phyloP scores from a whole-genome alignment of 331 rosid species.

The Acacia concinna region DNA sequence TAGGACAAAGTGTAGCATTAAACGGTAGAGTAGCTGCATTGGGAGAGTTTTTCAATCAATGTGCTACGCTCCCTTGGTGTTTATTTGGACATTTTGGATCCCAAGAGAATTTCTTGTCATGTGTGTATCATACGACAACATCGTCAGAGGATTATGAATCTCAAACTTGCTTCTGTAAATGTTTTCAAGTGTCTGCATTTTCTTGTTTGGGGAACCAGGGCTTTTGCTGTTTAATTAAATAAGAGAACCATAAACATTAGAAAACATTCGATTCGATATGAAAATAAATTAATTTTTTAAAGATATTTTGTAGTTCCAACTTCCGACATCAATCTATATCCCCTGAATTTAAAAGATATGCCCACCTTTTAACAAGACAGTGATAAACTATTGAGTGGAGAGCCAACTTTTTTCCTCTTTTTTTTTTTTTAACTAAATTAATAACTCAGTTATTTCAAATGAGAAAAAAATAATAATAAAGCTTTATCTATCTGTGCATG shows the following conservation, averaged over 20 bases:
- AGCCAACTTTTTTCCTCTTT: neutral
- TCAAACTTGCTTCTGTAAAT: neutral
- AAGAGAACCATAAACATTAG: neutral
- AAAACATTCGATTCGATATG: neutral
- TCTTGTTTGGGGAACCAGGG: neutral
- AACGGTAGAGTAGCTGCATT: neutral
- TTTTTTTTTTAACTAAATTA: neutral
- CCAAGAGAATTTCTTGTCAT: neutral
- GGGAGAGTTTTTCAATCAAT: neutral
- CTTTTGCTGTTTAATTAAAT: neutral
- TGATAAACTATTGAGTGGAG: neutral
- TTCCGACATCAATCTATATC: neutral
- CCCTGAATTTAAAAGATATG: neutral
- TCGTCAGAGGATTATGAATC: neutral
- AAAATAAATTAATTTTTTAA: too few relatives aligned
- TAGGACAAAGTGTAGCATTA: too few relatives aligned
- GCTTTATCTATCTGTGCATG: too few relatives aligned
- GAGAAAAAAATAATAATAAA: too few relatives aligned
- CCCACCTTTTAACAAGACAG: neutral
- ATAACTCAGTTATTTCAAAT: too few relatives aligned
- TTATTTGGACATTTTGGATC: neutral
- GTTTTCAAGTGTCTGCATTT: neutral
- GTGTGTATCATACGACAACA: neutral
- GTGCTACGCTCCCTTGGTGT: neutral
- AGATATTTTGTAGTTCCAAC: neutral